phyloP scores from a whole-genome alignment of 768 basidiomycete genomes.

The Termitomyces sp. region DNA sequence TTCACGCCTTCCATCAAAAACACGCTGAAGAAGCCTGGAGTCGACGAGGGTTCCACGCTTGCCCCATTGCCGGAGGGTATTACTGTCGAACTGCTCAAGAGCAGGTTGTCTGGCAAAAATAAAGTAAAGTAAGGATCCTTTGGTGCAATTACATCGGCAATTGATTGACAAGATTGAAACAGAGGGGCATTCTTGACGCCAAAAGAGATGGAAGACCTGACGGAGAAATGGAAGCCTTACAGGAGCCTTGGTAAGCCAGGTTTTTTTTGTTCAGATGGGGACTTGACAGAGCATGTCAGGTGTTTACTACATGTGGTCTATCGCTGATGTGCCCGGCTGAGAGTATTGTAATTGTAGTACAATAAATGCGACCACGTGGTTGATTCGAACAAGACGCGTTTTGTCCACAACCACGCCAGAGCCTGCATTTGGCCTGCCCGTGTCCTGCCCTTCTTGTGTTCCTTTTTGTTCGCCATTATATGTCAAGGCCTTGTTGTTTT shows the following conservation, averaged over 20 bases:
- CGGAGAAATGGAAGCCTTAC: conserved; percentile 76
- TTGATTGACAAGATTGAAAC: conserved; percentile 11
- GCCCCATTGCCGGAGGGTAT: conserved; percentile 54
- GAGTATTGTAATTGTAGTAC: neutral
- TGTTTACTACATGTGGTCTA: conserved; percentile 87
- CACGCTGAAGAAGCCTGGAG: conserved; percentile 35
- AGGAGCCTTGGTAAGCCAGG: conserved; percentile 63
- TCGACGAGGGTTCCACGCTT: conserved; percentile 16
- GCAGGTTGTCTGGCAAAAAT: conserved; percentile 60
- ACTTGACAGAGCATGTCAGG: conserved; percentile 28
- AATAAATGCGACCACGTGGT: conserved; percentile 6
- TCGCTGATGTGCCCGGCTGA: conserved; percentile 37
- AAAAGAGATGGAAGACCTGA: conserved; percentile 75
- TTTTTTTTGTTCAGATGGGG: neutral
- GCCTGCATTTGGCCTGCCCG: conserved; percentile 9
- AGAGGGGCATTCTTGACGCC: conserved; percentile 75
- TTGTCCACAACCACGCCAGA: conserved; percentile 9
- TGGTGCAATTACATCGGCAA: neutral
- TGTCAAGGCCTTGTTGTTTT: conserved; percentile 7
- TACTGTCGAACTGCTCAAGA: conserved; percentile 49
- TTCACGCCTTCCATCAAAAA: conserved; percentile 67
- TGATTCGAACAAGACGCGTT: neutral
- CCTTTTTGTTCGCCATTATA: conserved; percentile 11
- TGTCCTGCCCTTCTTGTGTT: conserved; percentile 10
- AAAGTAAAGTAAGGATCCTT: conserved; percentile 57